phyloP scores from a whole-genome alignment of 1,284 basidiomycete species.

The Tremellales sp. region DNA sequence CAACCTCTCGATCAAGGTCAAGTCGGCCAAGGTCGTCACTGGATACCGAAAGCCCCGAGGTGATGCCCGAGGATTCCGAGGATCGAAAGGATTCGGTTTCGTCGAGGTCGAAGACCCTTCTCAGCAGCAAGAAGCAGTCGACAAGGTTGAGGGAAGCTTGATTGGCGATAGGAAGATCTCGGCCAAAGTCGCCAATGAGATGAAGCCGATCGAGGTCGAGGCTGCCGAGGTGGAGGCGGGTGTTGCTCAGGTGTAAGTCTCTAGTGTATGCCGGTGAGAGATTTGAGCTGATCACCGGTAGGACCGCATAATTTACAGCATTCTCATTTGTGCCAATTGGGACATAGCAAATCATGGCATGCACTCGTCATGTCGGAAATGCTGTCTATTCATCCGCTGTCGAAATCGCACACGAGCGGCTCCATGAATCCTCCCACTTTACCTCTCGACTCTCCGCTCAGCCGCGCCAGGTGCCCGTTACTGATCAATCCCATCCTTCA shows the following conservation, averaged over 20 bases:
- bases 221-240: constrained; percentile 11
- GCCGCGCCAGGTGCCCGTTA: no score
- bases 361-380: no score
- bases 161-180: constrained; percentile 72
- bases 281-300: no score
- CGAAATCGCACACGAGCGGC: no score
- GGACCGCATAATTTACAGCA: no score
- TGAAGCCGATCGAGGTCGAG: constrained; percentile 40
- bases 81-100: constrained; percentile 88
- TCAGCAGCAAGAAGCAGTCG: constrained; percentile 79
- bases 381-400: no score
- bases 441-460: no score
- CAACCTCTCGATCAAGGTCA: constrained; percentile 71
- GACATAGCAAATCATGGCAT: no score
- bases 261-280: no score
- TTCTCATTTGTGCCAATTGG: no score
- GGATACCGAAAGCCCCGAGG: constrained; percentile 64
- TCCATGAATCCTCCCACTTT: no score
- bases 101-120: constrained; percentile 81
- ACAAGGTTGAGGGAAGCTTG: constrained; percentile 72
- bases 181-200: constrained; percentile 70
- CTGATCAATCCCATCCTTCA: no score
- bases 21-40: constrained; percentile 74
- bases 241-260: neutral
- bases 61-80: constrained; percentile 47